Percentiles rank a stretch among this genome's conserved stretches.
Evolutionary conservation across 1,284 basidiomycete genomes (phyloP).

Genomic region (Trichosporon coremiiforme): DNA sequence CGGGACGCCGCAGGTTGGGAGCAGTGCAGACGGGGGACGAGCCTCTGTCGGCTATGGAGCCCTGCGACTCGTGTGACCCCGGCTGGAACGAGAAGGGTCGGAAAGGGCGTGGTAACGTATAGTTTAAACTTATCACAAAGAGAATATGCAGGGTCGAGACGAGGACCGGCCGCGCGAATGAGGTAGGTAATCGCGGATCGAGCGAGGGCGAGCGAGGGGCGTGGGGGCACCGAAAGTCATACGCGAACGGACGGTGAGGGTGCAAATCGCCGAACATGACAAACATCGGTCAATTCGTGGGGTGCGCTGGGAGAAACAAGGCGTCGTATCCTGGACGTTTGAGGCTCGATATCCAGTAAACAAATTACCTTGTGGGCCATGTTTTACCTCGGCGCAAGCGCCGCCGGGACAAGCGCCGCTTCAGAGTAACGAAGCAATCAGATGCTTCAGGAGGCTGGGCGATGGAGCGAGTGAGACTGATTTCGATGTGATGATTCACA

Average conservation of each 20-base stretch:
- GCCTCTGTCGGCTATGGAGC: not conserved
- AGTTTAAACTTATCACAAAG: constrained; percentile 8
- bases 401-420: too few species aligned
- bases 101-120: not conserved
- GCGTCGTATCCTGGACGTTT: not conserved
- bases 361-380: too few species aligned
- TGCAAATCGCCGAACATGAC: not conserved
- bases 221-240: not conserved
- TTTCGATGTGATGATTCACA: too few species aligned
- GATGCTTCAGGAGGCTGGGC: too few species aligned
- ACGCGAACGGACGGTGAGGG: not conserved
- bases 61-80: not conserved
- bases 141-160: not conserved
- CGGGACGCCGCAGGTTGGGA: not conserved
- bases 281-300: not conserved
- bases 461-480: too few species aligned
- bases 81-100: too few species aligned
- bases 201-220: too few species aligned
- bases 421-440: too few species aligned
- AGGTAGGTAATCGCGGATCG: not conserved
- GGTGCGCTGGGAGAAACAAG: not conserved
- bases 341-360: too few species aligned
- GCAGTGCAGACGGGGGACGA: not conserved
- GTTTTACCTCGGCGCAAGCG: too few species aligned
- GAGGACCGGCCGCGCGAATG: not conserved